Percentiles rank a stretch among this genome's conserved stretches.
phyloP scores from a whole-genome alignment of 1,284 basidiomycete species.

The Ustilago cynodontis region DNA sequence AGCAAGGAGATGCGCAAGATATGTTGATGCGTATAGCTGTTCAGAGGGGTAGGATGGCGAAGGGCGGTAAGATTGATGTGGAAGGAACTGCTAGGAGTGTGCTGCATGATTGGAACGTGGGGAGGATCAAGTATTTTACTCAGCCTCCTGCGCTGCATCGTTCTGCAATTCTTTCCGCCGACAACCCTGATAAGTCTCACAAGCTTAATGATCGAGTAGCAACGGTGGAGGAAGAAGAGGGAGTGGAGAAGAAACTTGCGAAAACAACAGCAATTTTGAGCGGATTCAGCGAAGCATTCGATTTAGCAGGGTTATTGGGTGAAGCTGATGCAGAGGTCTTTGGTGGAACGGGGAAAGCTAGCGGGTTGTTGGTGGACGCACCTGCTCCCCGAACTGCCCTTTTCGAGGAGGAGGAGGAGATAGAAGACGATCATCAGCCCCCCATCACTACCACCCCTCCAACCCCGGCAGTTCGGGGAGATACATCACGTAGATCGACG shows the following conservation, averaged over 20 bases:
- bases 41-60: constrained; percentile 75
- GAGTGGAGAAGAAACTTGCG: constrained; percentile 21
- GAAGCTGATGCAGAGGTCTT: constrained; percentile 67
- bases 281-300: constrained; percentile 64
- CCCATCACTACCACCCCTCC: neutral
- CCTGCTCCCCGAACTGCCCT: constrained; percentile 28
- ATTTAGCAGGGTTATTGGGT: constrained; percentile 65
- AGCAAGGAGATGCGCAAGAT: constrained; percentile 77
- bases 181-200: constrained; percentile 11
- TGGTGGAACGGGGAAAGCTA: constrained; percentile 39
- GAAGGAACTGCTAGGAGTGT: constrained; percentile 84
- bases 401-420: constrained; percentile 5
- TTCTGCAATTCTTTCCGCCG: constrained; percentile 30
- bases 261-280: constrained; percentile 46
- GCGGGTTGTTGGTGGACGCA: constrained; percentile 10
- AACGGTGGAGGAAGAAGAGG: neutral
- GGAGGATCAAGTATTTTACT: constrained; percentile 91
- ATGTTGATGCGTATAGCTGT: constrained; percentile 92
- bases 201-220: constrained; percentile 5
- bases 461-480: constrained; percentile 3
- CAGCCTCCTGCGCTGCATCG: constrained; percentile 75
- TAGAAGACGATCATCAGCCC: constrained; percentile 28
- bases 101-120: constrained; percentile 95
- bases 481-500: constrained; percentile 32
- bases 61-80: constrained; percentile 89